Percentiles rank a stretch among this genome's conserved stretches.
Conservation (phyloP, 176 grass and related monocot genomes). For the bread wheat (Triticum aestivum) region IWGSC_CS_RefSeq_v2.1 NC_057807.1:288903364-288903863, state of each 20-base stretch:
- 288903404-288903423: neutral
- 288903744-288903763: slow-evolving; percentile 30
- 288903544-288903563: neutral
- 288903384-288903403: neutral
- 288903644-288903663: slow-evolving; percentile 89
- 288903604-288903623: neutral
- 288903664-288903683: slow-evolving; percentile 73
- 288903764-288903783: neutral
- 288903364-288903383: slow-evolving; percentile 59
- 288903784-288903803: neutral
- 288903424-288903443: neutral
- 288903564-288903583: neutral
- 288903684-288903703: slow-evolving; percentile 75
- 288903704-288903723: slow-evolving; percentile 98
- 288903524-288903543: neutral
- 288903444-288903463: neutral
- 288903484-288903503: neutral
- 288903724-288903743: slow-evolving; percentile 60
- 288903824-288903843: slow-evolving; percentile 76
- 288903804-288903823: slow-evolving; percentile 7
- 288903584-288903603: slow-evolving; percentile 27
- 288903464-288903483: neutral
- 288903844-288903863: slow-evolving; percentile 95
- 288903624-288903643: slow-evolving; percentile 45
- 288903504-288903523: neutral